phyloP scores from a whole-genome alignment of 441 rosid species.

The Bruguiera hainesii region DNA sequence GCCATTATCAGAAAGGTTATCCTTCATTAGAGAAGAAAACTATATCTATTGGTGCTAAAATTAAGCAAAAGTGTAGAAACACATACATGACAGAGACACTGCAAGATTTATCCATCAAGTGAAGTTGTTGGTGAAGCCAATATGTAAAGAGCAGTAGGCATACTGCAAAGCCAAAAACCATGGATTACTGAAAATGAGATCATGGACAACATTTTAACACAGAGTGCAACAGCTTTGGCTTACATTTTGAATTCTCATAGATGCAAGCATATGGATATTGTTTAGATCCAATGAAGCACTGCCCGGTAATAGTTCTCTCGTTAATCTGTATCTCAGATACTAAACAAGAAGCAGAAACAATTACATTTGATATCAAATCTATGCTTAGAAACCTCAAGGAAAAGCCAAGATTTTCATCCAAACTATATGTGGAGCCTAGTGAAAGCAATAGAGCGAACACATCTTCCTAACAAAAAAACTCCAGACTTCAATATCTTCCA shows the following conservation, averaged over 20 bases:
- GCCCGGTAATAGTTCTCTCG: constrained; percentile 58
- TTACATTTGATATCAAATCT: constrained; percentile 6
- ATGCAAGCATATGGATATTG: constrained; percentile 59
- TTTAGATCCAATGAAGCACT: constrained; percentile 40
- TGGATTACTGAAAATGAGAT: constrained; percentile 20
- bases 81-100: constrained; percentile 72
- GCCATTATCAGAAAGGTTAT: background rate
- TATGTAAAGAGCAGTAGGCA: constrained; percentile 76
- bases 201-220: constrained; percentile 10
- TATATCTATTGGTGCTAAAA: background rate
- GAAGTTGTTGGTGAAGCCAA: constrained; percentile 63
- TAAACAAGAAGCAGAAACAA: constrained; percentile 26
- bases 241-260: constrained; percentile 85
- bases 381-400: background rate
- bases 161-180: constrained; percentile 42
- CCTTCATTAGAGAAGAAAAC: too few relatives aligned
- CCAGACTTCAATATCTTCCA: background rate
- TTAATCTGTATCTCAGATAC: constrained; percentile 46
- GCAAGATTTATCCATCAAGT: constrained; percentile 38
- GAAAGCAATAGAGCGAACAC: too few relatives aligned
- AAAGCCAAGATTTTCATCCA: background rate
- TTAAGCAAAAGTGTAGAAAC: constrained; percentile 11
- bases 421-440: background rate
- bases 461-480: too few relatives aligned
- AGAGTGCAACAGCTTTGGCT: constrained; percentile 17